Evolutionary conservation across 306 rosid species (phyloP).

Genomic region (Chamaecrista fasciculata): DNA sequence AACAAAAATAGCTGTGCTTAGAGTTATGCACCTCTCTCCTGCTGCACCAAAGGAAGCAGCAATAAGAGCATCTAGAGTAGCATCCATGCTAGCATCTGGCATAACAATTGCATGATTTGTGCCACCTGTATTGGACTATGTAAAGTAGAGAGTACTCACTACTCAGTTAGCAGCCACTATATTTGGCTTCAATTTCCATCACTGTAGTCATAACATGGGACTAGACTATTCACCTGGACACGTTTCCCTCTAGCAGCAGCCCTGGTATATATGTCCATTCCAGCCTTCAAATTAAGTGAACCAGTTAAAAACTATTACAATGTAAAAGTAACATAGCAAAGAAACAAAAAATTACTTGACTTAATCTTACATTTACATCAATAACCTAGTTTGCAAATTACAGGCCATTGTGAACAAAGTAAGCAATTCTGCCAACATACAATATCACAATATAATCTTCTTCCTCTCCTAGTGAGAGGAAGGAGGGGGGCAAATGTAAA

Average conservation of each 20-base stretch:
- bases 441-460: background rate
- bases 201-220: background rate
- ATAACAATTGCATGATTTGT: conserved; percentile 60
- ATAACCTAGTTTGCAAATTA: background rate
- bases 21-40: conserved; percentile 61
- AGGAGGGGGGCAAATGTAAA: background rate
- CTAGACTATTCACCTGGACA: conserved; percentile 53
- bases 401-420: background rate
- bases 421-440: background rate
- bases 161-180: conserved; percentile 27
- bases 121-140: conserved; percentile 58
- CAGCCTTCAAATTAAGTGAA: conserved; percentile 49
- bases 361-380: background rate
- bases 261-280: conserved; percentile 55
- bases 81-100: conserved; percentile 76
- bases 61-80: conserved; percentile 55
- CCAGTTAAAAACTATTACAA: background rate
- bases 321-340: conserved; percentile 7
- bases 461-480: background rate
- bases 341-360: conserved; percentile 4
- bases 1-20: conserved; percentile 59
- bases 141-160: conserved; percentile 27
- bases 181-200: conserved; percentile 20
- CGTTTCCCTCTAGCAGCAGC: conserved; percentile 70
- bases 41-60: conserved; percentile 63